Evolutionary conservation across 2,329 filamentous ascomycete genomes (phyloP), one percentile per base, ranked within the genome.

Genomic region (Fusarium lateritium): DNA sequence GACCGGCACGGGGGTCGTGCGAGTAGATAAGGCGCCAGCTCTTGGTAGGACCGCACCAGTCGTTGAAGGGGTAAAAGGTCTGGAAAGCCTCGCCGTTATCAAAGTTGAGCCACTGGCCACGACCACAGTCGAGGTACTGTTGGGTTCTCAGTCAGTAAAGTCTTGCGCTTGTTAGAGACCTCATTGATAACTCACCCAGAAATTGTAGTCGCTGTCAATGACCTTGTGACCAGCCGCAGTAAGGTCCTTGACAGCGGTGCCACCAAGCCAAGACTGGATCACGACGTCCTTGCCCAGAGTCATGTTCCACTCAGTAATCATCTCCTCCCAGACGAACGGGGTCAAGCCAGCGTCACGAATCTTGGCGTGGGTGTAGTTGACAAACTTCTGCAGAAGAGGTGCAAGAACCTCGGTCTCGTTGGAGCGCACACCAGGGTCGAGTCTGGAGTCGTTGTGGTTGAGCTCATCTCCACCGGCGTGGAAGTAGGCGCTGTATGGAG

Each of bases 391-490:
- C 76, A 97, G 85, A 22, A 96, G 84, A 3, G 94, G 92, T 75
- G 88, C 85, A 38, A 97, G 82, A 15, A 95, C 85, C 2, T 82
- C 79, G 0, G 84, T 82, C 55, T 89, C 82, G 76, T 91, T 93
- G 33, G 90, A 92, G 7, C 84, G 79, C 38, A 97, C 89, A 2
- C 88, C 91, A 6, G 90, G 87, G 76, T 97, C 94, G 13, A 95
- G 85, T 40, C 83, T 83, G 75, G 83, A 85, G 22, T 82, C 78
- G 73, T 94, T 91, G 65, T 84, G 84, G 79, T 96, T 95, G 65
- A 97, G 89, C 82, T 97, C 94, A 74, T 97, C 94, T 56, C 94
- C 94, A 44, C 94, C 94, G 2, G 92, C 92, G 80, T 97, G 94
- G 83, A 95, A 97, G 80, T 95, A 88, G 8, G 88, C 82, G 4